phyloP scores from a whole-genome alignment of 2,329 filamentous ascomycete genomes.

The Claviceps purpurea region DNA sequence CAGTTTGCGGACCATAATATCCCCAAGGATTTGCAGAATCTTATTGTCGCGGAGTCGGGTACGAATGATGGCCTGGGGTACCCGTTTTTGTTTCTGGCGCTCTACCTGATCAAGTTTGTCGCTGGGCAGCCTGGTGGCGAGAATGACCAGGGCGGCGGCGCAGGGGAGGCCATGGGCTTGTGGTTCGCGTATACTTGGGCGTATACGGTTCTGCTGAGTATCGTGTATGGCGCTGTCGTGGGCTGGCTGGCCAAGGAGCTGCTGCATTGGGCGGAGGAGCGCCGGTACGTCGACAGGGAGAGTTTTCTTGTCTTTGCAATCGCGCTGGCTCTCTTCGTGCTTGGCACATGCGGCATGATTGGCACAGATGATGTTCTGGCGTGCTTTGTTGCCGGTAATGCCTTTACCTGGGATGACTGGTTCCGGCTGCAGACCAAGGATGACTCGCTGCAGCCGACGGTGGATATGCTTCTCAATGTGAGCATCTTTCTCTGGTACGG shows the following conservation, averaged over 20 bases:
- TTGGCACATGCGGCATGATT: constrained; percentile 75
- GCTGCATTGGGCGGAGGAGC: constrained; percentile 72
- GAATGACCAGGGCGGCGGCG: constrained; percentile 45
- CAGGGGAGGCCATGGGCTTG: constrained; percentile 52
- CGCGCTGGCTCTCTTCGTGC: constrained; percentile 71
- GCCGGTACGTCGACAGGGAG: constrained; percentile 70
- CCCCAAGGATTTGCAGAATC: constrained; percentile 65
- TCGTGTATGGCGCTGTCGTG: constrained; percentile 62
- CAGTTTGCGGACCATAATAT: constrained; percentile 89
- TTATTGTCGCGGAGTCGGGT: constrained; percentile 70
- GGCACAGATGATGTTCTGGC: constrained; percentile 83
- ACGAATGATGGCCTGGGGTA: constrained; percentile 85
- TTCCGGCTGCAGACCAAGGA: constrained; percentile 81
- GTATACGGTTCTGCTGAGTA: constrained; percentile 68
- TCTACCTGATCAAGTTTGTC: constrained; percentile 71
- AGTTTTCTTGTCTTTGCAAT: constrained; percentile 82
- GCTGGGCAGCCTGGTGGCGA: constrained; percentile 24
- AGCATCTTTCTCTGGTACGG: constrained; percentile 86
- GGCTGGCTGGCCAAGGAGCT: constrained; percentile 74
- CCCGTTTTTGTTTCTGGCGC: constrained; percentile 71
- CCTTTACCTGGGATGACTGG: constrained; percentile 89
- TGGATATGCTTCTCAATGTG: constrained; percentile 89
- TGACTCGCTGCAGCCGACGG: constrained; percentile 84
- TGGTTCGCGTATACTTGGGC: constrained; percentile 83
- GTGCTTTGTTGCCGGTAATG: constrained; percentile 84